Evolutionary conservation across 1,139 yeast species (phyloP).

Genomic region (Lodderomyces parapsilosis): DNA sequence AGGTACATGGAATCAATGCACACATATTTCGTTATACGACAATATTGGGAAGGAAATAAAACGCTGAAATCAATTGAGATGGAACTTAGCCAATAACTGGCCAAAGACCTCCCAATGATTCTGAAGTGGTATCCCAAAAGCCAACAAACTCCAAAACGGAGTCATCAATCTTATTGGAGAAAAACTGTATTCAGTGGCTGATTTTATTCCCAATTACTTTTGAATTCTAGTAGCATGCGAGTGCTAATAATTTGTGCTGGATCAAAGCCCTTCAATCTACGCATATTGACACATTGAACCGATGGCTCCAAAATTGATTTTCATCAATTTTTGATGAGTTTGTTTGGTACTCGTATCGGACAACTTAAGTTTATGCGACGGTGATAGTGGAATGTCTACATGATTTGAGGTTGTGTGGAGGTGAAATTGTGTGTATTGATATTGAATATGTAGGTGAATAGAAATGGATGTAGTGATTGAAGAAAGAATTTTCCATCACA

Average conservation of each 20-base stretch:
- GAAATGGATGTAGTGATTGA: neutral
- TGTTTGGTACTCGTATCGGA: slow-evolving; percentile 29
- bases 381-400: neutral
- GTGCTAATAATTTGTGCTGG: slow-evolving; percentile 47
- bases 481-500: neutral
- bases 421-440: neutral
- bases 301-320: slow-evolving; percentile 30
- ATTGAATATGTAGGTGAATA: neutral
- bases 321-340: slow-evolving; percentile 12
- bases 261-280: slow-evolving; percentile 22
- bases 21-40: neutral
- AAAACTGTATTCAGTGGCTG: too few species aligned
- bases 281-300: slow-evolving; percentile 57
- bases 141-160: neutral
- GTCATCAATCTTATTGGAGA: neutral
- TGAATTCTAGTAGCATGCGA: neutral
- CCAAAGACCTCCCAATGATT: neutral
- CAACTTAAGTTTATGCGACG: slow-evolving; percentile 48
- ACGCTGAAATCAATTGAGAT: neutral
- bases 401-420: neutral
- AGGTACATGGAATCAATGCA: neutral
- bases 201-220: neutral
- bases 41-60: neutral
- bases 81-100: neutral
- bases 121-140: neutral